Evolutionary conservation across 495 filamentous ascomycete species (phyloP), one percentile per base, ranked within the genome.

Genomic region (Penicillium bialowiezense): DNA sequence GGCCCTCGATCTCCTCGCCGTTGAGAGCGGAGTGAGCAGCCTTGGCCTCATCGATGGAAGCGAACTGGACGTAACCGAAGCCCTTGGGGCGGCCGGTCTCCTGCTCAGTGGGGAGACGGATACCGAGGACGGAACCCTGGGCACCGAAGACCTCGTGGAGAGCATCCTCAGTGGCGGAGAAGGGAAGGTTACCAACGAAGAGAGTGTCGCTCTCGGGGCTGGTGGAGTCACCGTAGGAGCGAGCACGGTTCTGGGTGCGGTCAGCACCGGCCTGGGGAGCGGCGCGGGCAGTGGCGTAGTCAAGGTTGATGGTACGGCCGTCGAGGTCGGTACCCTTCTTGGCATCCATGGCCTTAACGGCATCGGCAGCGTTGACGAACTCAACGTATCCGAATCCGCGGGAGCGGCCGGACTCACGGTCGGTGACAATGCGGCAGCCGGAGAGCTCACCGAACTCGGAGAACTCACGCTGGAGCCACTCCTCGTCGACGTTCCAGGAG

Each of bases 311-410:
- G 44, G 75, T 71, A 54, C 93, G 95, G 48, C 89, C 89, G 62
- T 97, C 91, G 48, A 97, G 72, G 49, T 88, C 81, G 44, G 80
- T 65, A 45, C 83, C 90, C 65, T 88, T 85, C 89, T 88, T 96
- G 55, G 75, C 86, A 44, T 84, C 79, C 51, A 85, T 82, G 54
- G 95, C 95, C 68, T 85, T 85, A 58, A 83, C 77, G 20, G 89
- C 89, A 64, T 80, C 77, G 37, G 80, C 81, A 55, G 79, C 71
- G 49, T 72, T 81, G 59, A 76, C 73, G 72, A 90, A 98, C 74
- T 98, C 93, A 54, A 97, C 90, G 65, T 97, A 98, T 55, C 95
- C 93, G 71, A 95, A 98, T 54, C 93, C 93, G 69, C 89, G 91
- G 62, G 92, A 95, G 58, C 89, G 88, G 50, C 88, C 88, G 62